Percentiles rank a stretch among this genome's conserved stretches.
Conservation (phyloP, 768 basidiomycete genomes). For the Suillus plorans region DNA sequence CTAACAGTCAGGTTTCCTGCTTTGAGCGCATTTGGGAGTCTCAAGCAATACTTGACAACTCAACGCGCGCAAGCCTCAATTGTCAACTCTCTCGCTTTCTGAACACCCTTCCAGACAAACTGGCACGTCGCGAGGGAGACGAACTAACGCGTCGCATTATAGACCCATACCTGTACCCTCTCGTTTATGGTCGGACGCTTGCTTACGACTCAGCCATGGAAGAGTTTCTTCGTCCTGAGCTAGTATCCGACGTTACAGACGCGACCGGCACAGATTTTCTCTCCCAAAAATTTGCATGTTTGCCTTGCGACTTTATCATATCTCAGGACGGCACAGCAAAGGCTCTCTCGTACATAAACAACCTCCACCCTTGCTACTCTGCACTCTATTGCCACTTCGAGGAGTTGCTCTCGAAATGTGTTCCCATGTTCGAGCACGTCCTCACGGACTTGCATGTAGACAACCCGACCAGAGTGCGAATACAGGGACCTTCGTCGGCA, state of each 20-base stretch:
- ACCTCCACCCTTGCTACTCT: slow-evolving; percentile 39
- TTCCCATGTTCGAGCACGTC: slow-evolving; percentile 53
- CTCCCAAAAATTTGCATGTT: slow-evolving; percentile 38
- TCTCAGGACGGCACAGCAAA: slow-evolving; percentile 28
- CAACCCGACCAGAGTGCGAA: slow-evolving; percentile 44
- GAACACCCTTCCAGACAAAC: slow-evolving; percentile 3
- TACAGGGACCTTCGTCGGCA: slow-evolving; percentile 39
- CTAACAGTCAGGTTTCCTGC: slow-evolving; percentile 49
- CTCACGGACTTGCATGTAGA: slow-evolving; percentile 53
- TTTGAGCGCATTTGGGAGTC: slow-evolving; percentile 58
- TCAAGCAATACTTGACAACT: slow-evolving; percentile 21
- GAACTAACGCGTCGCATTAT: slow-evolving; percentile 31
- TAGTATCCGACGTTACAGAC: slow-evolving; percentile 22
- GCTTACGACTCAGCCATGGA: slow-evolving; percentile 27
- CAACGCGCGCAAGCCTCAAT: slow-evolving; percentile 17
- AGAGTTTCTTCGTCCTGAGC: slow-evolving; percentile 22
- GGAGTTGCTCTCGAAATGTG: slow-evolving; percentile 32
- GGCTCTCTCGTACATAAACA: slow-evolving; percentile 55
- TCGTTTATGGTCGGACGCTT: slow-evolving; percentile 42
- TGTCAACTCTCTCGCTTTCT: slow-evolving; percentile 24
- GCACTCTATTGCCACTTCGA: slow-evolving; percentile 34
- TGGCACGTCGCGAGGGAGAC: slow-evolving; percentile 13
- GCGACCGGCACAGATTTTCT: slow-evolving; percentile 38
- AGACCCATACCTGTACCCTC: slow-evolving; percentile 39
- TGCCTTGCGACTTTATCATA: slow-evolving; percentile 43